A percentile compares a stretch with the other conserved stretches of the same genome.
Evolutionary conservation across 768 basidiomycete genomes (phyloP).

Genomic region (Gloeostereum incarnatum): DNA sequence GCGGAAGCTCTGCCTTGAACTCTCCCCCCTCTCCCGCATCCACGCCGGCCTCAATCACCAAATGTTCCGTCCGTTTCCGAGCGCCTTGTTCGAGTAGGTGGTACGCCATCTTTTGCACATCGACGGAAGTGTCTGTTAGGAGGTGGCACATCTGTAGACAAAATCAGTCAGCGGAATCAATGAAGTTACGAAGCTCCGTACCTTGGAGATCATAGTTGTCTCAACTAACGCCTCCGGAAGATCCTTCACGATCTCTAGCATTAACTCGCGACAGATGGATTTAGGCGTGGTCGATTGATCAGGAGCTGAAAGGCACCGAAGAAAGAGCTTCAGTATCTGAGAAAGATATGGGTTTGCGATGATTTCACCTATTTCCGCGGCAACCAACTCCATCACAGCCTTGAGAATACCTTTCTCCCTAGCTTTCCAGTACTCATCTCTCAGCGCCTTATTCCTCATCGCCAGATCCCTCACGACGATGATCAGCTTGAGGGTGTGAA

Average conservation of each 20-base stretch:
- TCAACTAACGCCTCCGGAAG: slow-evolving; percentile 55
- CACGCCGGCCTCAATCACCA: slow-evolving; percentile 83
- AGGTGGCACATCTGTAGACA: slow-evolving; percentile 82
- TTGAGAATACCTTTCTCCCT: slow-evolving; percentile 42
- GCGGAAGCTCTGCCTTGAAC: slow-evolving; percentile 49
- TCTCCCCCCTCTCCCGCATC: slow-evolving; percentile 56
- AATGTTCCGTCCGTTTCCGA: slow-evolving; percentile 64
- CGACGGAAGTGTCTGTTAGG: slow-evolving; percentile 48
- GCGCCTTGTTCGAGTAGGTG: slow-evolving; percentile 63
- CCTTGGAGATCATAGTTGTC: slow-evolving; percentile 55
- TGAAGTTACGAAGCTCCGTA: slow-evolving; percentile 17
- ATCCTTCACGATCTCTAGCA: slow-evolving; percentile 60
- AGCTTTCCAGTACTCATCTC: slow-evolving; percentile 59
- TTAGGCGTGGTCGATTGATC: slow-evolving; percentile 32
- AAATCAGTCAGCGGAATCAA: background rate
- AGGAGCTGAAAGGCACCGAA: background rate
- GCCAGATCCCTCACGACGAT: slow-evolving; percentile 61
- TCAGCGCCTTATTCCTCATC: slow-evolving; percentile 62
- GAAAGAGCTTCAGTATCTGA: background rate
- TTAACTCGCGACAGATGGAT: slow-evolving; percentile 56
- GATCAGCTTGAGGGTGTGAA: slow-evolving; percentile 61
- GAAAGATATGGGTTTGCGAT: background rate
- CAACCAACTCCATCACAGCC: slow-evolving; percentile 52
- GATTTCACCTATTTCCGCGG: slow-evolving; percentile 41
- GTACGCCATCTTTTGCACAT: slow-evolving; percentile 75